Percentiles rank a stretch among this genome's conserved stretches.
These are phyloP conservation scores for Globisporangium middletonii DNA, from an alignment of 352 stramenopile species.

Conservation along the genomic window DNA sequence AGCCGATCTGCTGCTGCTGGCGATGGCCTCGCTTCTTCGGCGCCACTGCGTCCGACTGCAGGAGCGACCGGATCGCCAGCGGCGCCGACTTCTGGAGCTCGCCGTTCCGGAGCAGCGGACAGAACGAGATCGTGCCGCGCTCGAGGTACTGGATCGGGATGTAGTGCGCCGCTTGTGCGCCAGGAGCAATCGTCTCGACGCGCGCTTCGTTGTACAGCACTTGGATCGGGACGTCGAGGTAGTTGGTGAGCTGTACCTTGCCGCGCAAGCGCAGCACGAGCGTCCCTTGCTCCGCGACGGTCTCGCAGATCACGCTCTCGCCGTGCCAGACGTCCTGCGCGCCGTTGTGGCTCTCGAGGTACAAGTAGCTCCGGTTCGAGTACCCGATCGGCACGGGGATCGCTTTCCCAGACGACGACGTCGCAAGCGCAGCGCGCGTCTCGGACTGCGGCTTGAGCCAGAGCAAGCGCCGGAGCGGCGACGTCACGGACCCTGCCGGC, in stretches of 20 bases:
- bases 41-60: conserved; percentile 28
- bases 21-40: conserved; percentile 19
- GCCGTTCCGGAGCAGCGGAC: conserved; percentile 51
- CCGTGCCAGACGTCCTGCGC: conserved; percentile 65
- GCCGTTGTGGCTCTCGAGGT: conserved; percentile 60
- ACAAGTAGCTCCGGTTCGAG: conserved; percentile 80
- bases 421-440: conserved; percentile 3
- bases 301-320: conserved; percentile 82
- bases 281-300: conserved; percentile 78
- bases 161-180: conserved; percentile 51
- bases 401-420: conserved; percentile 41
- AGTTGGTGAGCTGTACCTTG: conserved; percentile 77
- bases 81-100: conserved; percentile 51
- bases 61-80: conserved; percentile 52
- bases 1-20: conserved; percentile 37
- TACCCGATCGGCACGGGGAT: conserved; percentile 86
- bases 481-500: conserved; percentile 74
- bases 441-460: conserved; percentile 75
- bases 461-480: conserved; percentile 59
- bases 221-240: conserved; percentile 62
- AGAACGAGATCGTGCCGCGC: conserved; percentile 61
- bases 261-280: conserved; percentile 72
- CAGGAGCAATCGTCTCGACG: conserved; percentile 42
- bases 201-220: conserved; percentile 70
- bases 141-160: conserved; percentile 79